phyloP scores from a whole-genome alignment of 345 rosid genomes.

The Salix koriyanagi region DNA sequence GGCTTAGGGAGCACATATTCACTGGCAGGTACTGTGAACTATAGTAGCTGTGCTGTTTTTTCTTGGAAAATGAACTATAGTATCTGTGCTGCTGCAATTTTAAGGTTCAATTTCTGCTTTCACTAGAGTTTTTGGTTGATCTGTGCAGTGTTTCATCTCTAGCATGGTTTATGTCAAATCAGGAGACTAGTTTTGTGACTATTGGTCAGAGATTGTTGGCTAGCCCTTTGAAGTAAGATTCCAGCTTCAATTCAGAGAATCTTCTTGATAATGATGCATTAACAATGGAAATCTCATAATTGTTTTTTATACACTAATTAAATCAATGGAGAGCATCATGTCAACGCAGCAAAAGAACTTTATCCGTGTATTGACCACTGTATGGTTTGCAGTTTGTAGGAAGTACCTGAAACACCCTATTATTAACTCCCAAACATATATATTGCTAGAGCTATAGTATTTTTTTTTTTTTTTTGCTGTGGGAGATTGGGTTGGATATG shows the following conservation, averaged over 20 bases:
- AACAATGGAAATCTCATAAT: background rate
- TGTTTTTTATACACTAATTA: background rate
- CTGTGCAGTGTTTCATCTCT: constrained; percentile 92
- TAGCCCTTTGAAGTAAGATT: constrained; percentile 77
- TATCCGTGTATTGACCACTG: too few species aligned
- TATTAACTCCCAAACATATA: too few species aligned
- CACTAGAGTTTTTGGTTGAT: background rate
- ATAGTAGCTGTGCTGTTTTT: background rate
- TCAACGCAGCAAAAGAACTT: too few species aligned
- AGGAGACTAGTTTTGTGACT: constrained; percentile 98
- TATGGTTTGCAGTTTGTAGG: too few species aligned
- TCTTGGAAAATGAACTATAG: background rate
- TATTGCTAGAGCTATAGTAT: too few species aligned
- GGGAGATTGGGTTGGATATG: too few species aligned
- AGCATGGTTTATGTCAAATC: constrained; percentile 99
- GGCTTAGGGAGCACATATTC: constrained; percentile 97
- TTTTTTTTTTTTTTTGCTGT: too few species aligned
- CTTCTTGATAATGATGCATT: too few species aligned
- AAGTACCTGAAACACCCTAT: too few species aligned
- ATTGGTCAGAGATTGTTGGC: constrained; percentile 96
- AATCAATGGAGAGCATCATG: background rate
- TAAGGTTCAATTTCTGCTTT: background rate
- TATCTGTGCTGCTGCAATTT: background rate
- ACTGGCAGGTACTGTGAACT: constrained; percentile 67
- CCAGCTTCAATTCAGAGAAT: background rate